Conservation (phyloP, 2,329 filamentous ascomycete genomes). For the Sporothrix protearum region DNA sequence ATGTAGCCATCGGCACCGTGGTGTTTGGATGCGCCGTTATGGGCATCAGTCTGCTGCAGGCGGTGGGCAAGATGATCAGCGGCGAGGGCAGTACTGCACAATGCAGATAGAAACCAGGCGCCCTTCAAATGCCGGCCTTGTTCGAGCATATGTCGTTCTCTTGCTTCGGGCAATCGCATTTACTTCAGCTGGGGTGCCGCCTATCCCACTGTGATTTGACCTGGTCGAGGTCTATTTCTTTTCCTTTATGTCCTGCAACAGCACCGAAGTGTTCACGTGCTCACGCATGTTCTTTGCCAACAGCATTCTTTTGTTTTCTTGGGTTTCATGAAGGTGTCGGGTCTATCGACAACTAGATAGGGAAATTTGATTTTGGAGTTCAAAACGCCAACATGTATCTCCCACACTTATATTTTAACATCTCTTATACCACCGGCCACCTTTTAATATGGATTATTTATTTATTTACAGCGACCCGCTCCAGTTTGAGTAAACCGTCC, state of each 20-base stretch:
- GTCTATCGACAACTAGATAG: background rate
- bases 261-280: conserved; percentile 13
- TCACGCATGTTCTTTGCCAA: background rate
- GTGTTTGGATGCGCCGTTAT: conserved; percentile 77
- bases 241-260: background rate
- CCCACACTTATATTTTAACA: background rate
- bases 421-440: background rate
- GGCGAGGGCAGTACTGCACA: conserved; percentile 22
- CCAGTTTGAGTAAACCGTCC: background rate
- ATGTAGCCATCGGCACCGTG: conserved; percentile 67
- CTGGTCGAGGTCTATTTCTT: background rate
- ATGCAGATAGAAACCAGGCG: conserved; percentile 20
- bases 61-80: conserved; percentile 62
- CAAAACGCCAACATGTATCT: background rate
- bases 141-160: background rate
- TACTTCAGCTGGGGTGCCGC: background rate
- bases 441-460: background rate
- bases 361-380: background rate
- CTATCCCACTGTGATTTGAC: background rate
- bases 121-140: background rate
- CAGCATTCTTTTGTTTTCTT: background rate
- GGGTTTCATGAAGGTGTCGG: conserved; percentile 1
- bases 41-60: conserved; percentile 73
- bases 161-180: background rate
- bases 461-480: background rate